phyloP scores from a whole-genome alignment of 257 asterid species.

The Fraxinus pennsylvanica region DNA sequence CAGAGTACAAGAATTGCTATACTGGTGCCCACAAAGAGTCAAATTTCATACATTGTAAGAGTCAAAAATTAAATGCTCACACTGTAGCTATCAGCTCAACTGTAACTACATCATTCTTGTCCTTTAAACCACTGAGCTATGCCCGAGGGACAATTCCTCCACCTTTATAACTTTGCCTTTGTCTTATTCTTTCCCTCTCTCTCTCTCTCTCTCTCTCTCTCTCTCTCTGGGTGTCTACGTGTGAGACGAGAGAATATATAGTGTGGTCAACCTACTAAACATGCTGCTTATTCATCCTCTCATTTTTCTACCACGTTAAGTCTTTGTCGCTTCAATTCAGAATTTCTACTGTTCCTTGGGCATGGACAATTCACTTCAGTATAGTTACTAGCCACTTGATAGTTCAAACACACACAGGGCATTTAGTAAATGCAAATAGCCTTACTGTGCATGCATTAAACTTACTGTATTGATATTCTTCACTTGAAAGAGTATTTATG shows the following conservation, averaged over 20 bases:
- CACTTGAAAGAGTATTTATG: no score
- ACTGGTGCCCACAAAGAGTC: no score
- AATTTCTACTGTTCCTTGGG: slow-evolving; percentile 42
- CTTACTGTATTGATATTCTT: no score
- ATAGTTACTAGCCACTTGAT: background rate
- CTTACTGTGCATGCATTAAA: background rate
- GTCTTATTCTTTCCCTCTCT: background rate
- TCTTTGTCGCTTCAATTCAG: slow-evolving; percentile 43
- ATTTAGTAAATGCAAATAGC: background rate
- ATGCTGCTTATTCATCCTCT: slow-evolving; percentile 11
- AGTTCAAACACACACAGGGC: background rate
- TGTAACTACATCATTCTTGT: no score
- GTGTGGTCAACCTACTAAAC: slow-evolving; percentile 31
- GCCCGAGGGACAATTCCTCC: no score
- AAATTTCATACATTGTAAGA: no score
- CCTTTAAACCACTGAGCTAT: no score
- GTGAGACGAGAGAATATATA: slow-evolving; percentile 1
- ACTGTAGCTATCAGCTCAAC: no score
- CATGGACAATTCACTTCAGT: background rate
- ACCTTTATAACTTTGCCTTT: background rate
- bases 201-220: background rate
- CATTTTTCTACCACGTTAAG: slow-evolving; percentile 39
- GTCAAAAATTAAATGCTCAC: no score
- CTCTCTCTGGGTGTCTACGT: background rate
- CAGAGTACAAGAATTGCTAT: no score